Evolutionary conservation across 2,329 filamentous ascomycete genomes (phyloP), one percentile per base, ranked within the genome.

Genomic region (Zopfia rhizophila): DNA sequence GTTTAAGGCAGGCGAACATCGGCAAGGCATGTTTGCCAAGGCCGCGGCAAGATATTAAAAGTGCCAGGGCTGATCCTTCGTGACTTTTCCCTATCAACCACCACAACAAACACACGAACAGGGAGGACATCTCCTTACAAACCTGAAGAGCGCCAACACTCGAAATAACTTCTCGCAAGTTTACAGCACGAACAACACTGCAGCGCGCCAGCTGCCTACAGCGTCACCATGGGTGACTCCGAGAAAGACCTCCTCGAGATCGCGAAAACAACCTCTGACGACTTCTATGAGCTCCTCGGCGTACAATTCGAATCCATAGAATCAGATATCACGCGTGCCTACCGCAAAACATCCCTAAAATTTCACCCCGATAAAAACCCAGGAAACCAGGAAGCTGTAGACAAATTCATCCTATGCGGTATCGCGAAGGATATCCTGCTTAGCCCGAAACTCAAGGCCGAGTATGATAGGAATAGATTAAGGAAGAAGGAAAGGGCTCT

Each of bases 351-450:
- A 21, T 91, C 91, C 3, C 79, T 96, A n/a, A 91, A 90, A 65
- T 91, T 92, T 77, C 93, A 97, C 71, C 93, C 93, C 1, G 93
- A 97, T 80, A 96, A 97, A 75, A 86, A 92, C 43, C 83, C 83
- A 39, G 68, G 70, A 56, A 68, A 76, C 48, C 72, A 75, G 4
- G 75, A 75, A 60, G 90, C 94, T 57, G 81, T 90, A 32, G 86
- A 87, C 44, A 89, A 89, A 63, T 97, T 95, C 78, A 89, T 96
- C 71, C 79, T 89, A 1, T 85, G 96, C 46, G 89, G 91, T 65
- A 88, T 89, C 51, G 92, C 91, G n/a, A 85, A 90, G 66, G 91
- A 95, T 72, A 83, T 97, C 2, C 83, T 97, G 3, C 82, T 84
- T 19, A 87, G 91, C 54, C 74, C 84, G 0, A 82, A 81, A 11